These are phyloP conservation scores for Pseudopyrenochaeta lycopersici DNA, from an alignment of 2,329 filamentous ascomycete genomes.

Conservation along the genomic window DNA sequence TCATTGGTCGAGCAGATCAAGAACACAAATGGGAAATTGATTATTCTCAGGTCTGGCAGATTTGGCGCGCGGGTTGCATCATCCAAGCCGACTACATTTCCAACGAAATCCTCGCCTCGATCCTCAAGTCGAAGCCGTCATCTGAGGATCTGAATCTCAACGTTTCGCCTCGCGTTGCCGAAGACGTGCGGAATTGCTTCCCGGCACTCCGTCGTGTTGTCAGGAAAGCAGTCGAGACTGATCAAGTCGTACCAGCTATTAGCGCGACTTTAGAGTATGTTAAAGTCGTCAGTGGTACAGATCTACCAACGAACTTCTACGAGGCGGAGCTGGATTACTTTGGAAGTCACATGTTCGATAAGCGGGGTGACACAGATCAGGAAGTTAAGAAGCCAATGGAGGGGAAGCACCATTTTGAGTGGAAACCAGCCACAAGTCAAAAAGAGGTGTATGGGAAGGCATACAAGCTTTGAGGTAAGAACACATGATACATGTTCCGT, in stretches of 20 bases:
- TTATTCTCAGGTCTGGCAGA: conserved; percentile 62
- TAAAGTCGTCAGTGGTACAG: conserved; percentile 68
- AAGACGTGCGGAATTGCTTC: conserved; percentile 63
- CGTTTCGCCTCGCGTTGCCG: conserved; percentile 55
- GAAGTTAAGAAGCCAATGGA: conserved; percentile 59
- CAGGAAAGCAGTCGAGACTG: conserved; percentile 61
- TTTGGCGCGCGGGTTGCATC: conserved; percentile 77
- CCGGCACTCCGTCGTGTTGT: conserved; percentile 65
- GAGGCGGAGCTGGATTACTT: conserved; percentile 78
- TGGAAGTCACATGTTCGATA: conserved; percentile 72
- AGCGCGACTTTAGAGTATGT: conserved; percentile 72
- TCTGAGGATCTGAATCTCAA: conserved; percentile 59
- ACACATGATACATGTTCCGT: background rate
- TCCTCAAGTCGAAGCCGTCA: conserved; percentile 47
- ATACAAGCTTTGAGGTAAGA: conserved; percentile 4
- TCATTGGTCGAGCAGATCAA: conserved; percentile 67
- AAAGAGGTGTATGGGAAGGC: conserved; percentile 29
- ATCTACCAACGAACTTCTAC: conserved; percentile 73
- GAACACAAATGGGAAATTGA: conserved; percentile 68
- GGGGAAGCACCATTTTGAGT: conserved; percentile 71
- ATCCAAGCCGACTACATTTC: conserved; percentile 73
- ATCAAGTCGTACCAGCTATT: conserved; percentile 69
- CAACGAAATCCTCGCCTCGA: conserved; percentile 61
- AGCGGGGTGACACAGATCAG: conserved; percentile 61
- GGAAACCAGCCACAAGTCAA: conserved; percentile 57